These are phyloP conservation scores for Boletus huronensis DNA, from an alignment of 768 basidiomycete genomes.

Conservation along the genomic window DNA sequence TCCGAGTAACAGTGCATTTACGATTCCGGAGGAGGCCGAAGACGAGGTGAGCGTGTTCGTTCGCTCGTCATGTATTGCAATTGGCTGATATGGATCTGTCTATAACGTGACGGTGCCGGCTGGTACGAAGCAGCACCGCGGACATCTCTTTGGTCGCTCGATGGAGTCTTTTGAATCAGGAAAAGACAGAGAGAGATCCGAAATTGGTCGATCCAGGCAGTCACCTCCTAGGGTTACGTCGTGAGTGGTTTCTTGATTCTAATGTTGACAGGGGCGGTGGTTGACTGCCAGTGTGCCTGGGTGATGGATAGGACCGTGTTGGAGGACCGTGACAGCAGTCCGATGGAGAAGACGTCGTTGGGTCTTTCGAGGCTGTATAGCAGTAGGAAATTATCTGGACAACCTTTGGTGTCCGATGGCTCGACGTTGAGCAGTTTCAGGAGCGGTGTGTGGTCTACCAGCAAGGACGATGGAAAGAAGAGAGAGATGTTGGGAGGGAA, in stretches of 20 bases:
- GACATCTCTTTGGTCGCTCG: conserved; percentile 62
- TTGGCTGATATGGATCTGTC: neutral
- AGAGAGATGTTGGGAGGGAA: conserved; percentile 22
- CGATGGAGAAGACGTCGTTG: conserved; percentile 44
- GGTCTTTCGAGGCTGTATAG: conserved; percentile 47
- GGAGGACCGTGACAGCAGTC: conserved; percentile 34
- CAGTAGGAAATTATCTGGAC: conserved; percentile 41
- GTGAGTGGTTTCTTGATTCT: conserved; percentile 40
- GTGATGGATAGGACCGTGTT: conserved; percentile 25
- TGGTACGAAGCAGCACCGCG: conserved; percentile 38
- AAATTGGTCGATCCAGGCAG: conserved; percentile 66
- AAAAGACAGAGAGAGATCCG: conserved; percentile 36
- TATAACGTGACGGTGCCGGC: conserved; percentile 51
- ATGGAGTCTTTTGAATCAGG: conserved; percentile 30
- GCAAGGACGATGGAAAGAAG: conserved; percentile 19
- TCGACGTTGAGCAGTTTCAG: conserved; percentile 23
- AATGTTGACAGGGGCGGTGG: neutral
- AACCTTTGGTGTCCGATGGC: conserved; percentile 28
- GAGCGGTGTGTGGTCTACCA: conserved; percentile 21
- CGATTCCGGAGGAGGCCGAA: conserved; percentile 27
- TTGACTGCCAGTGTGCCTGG: neutral
- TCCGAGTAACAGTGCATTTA: conserved; percentile 59
- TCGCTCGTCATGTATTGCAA: neutral
- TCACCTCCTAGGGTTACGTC: conserved; percentile 71
- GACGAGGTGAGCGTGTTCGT: conserved; percentile 50